phyloP scores from a whole-genome alignment of 1,284 basidiomycete genomes.

The Ceratobasidium sp. region DNA sequence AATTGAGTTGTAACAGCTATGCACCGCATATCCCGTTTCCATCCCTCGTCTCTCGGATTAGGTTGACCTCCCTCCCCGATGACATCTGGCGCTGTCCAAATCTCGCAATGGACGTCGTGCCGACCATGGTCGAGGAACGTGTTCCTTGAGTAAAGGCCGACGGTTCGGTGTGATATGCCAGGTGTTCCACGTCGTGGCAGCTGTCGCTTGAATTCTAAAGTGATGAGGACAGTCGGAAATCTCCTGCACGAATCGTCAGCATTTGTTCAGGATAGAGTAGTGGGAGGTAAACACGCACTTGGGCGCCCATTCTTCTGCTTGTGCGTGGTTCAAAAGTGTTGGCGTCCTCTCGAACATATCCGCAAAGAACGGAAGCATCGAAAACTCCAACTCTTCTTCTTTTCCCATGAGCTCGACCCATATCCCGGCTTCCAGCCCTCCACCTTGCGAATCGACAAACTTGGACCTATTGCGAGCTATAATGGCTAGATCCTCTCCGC shows the following conservation, averaged over 20 bases:
- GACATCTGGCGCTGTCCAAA: conserved; percentile 21
- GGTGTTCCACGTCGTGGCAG: conserved; percentile 16
- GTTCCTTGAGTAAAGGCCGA: conserved; percentile 18
- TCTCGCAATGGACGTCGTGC: conserved; percentile 29
- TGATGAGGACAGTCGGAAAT: conserved; percentile 66
- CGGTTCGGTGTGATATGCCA: neutral
- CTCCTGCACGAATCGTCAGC: too few relatives aligned
- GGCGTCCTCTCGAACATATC: conserved; percentile 60
- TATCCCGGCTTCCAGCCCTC: conserved; percentile 62
- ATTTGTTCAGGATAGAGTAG: neutral
- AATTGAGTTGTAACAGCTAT: conserved; percentile 24
- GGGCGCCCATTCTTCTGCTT: conserved; percentile 20
- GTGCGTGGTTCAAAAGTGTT: conserved; percentile 53
- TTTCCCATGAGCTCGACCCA: conserved; percentile 60
- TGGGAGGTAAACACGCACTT: neutral
- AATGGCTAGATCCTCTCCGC: conserved; percentile 55
- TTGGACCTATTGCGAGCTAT: conserved; percentile 47
- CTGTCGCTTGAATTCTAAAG: conserved; percentile 42
- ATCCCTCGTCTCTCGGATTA: conserved; percentile 10
- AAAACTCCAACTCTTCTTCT: conserved; percentile 56
- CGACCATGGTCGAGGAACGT: conserved; percentile 24
- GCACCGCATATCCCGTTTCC: conserved; percentile 29
- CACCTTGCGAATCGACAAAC: conserved; percentile 45
- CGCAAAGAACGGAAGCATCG: conserved; percentile 61
- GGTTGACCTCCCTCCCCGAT: conserved; percentile 1